Base-by-base conservation (phyloP, 164 flowering plant species). In the Litsea cubeba region DNA sequence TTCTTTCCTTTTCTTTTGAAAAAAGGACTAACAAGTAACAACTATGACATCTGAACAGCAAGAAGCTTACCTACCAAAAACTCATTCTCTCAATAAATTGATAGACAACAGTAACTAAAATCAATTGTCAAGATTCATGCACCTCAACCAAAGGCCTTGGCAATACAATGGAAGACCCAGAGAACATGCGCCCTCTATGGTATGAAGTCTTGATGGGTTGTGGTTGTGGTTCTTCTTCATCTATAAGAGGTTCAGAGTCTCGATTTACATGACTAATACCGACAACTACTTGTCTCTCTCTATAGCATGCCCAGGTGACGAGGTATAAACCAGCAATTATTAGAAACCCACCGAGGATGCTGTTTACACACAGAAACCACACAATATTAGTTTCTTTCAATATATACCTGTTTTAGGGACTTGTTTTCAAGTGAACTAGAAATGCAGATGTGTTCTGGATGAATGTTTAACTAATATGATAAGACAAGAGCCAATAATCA, bases 261-360 rank as follows among this genome's bases (percentile, higher is more conserved):
- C 88, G 82, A 73, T 54, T 23, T 5, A 65, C 75, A 54, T 79
- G 82, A 50, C 80, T 76, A 23, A 73, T 49, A 49, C 80, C 87
- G 3, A 69, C 5, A 50, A 79, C 71, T 60, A 83, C 73, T 77
- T 83, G 85, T 71, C 70, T 86, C 77, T 94, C 98, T 73, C 83
- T 85, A 71, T 83, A 85, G 26, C 98, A 85, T 74, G 97, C 98
- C 99, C 99, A 96, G 4, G 99, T 96, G 23, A 96, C 98, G 89
- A 89, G 50, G 81, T 94, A 92, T 24, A 96, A 90, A 63, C 99
- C 99, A 15, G 89, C 89, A 67, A 94, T 85, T 54, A 96, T 94
- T 20, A 92, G 75, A 76, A 72, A 28, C 28, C 99, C 99, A 25
- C 99, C 99, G 5, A 90, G 1, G 54, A 96, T 77, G 80, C 99